phyloP scores from a whole-genome alignment of 805 yeast genomes.

The Teunomyces tritomae region DNA sequence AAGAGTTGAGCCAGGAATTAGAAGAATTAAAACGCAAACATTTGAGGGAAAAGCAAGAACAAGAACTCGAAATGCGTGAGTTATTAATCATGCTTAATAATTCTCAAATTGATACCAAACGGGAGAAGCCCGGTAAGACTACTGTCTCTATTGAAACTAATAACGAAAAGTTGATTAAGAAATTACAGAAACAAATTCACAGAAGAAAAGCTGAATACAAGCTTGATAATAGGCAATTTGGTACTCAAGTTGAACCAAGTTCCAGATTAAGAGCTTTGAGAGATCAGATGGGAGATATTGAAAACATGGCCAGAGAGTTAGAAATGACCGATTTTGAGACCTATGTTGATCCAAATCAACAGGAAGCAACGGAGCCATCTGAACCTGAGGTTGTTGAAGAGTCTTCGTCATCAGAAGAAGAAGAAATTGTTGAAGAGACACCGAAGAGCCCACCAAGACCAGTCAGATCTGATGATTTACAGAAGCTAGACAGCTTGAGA shows the following conservation, averaged over 20 bases:
- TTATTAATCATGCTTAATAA: slow-evolving; percentile 58
- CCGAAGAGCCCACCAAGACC: slow-evolving; percentile 38
- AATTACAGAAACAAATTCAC: slow-evolving; percentile 45
- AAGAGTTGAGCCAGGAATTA: slow-evolving; percentile 57
- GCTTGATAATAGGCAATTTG: slow-evolving; percentile 45
- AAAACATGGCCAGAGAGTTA: slow-evolving; percentile 77
- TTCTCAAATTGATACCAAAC: slow-evolving; percentile 31
- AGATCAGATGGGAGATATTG: slow-evolving; percentile 81
- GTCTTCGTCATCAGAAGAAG: slow-evolving; percentile 17
- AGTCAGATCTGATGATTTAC: slow-evolving; percentile 49
- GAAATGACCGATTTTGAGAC: slow-evolving; percentile 79
- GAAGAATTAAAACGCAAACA: slow-evolving; percentile 61
- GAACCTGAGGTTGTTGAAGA: slow-evolving; percentile 18
- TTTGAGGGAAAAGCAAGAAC: slow-evolving; percentile 67
- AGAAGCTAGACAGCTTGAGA: slow-evolving; percentile 53
- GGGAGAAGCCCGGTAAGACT: slow-evolving; percentile 28
- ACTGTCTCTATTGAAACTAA: slow-evolving; percentile 33
- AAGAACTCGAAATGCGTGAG: slow-evolving; percentile 74
- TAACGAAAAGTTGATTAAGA: slow-evolving; percentile 36
- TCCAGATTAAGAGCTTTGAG: slow-evolving; percentile 70
- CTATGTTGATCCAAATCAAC: slow-evolving; percentile 17
- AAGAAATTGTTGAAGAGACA: slow-evolving; percentile 14
- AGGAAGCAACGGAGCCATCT: slow-evolving; percentile 7
- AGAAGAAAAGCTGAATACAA: slow-evolving; percentile 47
- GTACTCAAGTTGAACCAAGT: slow-evolving; percentile 68